These are phyloP conservation scores for Lichtheimia ramosa DNA, from an alignment of 371 early-diverging fungal species.

Conservation along the genomic window DNA sequence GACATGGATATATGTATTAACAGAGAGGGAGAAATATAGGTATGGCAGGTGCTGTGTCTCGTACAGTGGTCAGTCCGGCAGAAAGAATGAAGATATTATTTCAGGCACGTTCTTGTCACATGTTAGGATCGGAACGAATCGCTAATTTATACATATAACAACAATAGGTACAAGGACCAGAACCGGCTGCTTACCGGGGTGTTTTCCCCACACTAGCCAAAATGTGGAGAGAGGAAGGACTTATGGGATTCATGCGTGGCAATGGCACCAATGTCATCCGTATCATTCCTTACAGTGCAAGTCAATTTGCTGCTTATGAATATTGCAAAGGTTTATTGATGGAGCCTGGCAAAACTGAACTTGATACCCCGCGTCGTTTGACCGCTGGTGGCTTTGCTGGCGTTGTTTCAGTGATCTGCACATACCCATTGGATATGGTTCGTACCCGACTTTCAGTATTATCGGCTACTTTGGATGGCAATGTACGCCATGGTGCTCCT, in stretches of 20 bases:
- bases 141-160: slow-evolving; percentile 3
- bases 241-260: slow-evolving; percentile 85
- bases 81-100: slow-evolving; percentile 93
- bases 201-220: slow-evolving; percentile 72
- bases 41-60: slow-evolving; percentile 88
- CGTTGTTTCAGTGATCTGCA: slow-evolving; percentile 77
- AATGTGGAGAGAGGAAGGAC: slow-evolving; percentile 89
- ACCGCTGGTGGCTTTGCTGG: slow-evolving; percentile 86
- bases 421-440: slow-evolving; percentile 89
- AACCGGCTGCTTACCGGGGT: slow-evolving; percentile 68
- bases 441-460: slow-evolving; percentile 84
- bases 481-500: slow-evolving; percentile 9
- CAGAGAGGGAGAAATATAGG: not conserved
- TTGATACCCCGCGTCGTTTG: slow-evolving; percentile 73
- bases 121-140: slow-evolving; percentile 17
- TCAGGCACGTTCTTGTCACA: slow-evolving; percentile 59
- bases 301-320: slow-evolving; percentile 91
- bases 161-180: slow-evolving; percentile 72
- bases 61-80: slow-evolving; percentile 90
- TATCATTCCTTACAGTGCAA: slow-evolving; percentile 88
- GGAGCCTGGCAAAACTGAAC: slow-evolving; percentile 65
- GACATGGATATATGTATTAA: too few relatives aligned
- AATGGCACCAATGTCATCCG: slow-evolving; percentile 93
- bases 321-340: slow-evolving; percentile 69
- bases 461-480: slow-evolving; percentile 50